Evolutionary conservation across 1,139 yeast genomes (phyloP).

Genomic region (Trichomonascaceae sp.): DNA sequence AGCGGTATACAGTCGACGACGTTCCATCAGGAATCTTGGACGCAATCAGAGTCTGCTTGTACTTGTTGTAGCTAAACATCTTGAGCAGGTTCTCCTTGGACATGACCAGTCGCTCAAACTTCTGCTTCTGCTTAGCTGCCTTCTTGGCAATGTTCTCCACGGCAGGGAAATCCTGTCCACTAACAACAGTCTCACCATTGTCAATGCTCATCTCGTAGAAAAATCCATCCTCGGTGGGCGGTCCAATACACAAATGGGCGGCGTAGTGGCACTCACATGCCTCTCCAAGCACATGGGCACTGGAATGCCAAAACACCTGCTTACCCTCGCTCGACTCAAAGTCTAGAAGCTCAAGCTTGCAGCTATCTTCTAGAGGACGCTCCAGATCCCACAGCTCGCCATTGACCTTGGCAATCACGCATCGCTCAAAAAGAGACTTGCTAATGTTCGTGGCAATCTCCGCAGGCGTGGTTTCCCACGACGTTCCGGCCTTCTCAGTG

Average conservation of each 20-base stretch:
- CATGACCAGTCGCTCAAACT: constrained; percentile 85
- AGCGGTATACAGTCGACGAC: constrained; percentile 91
- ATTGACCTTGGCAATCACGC: constrained; percentile 82
- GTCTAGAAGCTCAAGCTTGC: constrained; percentile 58
- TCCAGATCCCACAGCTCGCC: constrained; percentile 92
- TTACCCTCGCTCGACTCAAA: constrained; percentile 84
- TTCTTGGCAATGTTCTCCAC: constrained; percentile 82
- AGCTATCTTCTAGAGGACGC: constrained; percentile 77
- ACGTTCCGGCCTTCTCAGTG: constrained; percentile 55
- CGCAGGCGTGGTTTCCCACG: constrained; percentile 87
- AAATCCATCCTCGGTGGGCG: constrained; percentile 97
- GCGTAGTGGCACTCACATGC: constrained; percentile 95
- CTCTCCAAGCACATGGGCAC: constrained; percentile 97
- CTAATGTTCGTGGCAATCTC: constrained; percentile 77
- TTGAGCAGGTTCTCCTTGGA: constrained; percentile 81
- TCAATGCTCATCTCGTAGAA: constrained; percentile 93
- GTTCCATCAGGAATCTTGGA: constrained; percentile 95
- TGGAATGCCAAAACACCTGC: constrained; percentile 96
- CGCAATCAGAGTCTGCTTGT: constrained; percentile 76
- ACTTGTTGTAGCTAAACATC: constrained; percentile 93
- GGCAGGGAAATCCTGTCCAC: constrained; percentile 71
- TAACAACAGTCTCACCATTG: constrained; percentile 60
- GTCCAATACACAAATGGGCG: constrained; percentile 86
- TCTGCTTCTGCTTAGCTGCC: constrained; percentile 93
- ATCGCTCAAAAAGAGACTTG: constrained; percentile 76